Percentiles rank a stretch among this genome's conserved stretches.
These are phyloP conservation scores for Hirschfeldia incana DNA, from an alignment of 345 rosid genomes.

Conservation along the genomic window DNA sequence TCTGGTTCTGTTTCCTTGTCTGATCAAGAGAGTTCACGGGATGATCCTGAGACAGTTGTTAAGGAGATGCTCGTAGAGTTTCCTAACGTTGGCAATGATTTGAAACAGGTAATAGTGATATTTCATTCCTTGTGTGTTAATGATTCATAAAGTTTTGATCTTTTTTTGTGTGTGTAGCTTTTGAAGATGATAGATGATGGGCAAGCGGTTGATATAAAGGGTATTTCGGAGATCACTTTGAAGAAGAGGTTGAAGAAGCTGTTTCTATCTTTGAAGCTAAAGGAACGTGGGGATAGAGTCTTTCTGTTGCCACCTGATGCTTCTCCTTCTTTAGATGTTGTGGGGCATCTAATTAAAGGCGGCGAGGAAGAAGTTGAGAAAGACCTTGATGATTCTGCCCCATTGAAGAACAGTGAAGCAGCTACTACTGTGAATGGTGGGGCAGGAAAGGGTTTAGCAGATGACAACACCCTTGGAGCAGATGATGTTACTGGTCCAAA, in stretches of 20 bases:
- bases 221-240: slow-evolving; percentile 66
- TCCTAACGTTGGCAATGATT: slow-evolving; percentile 63
- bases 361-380: slow-evolving; percentile 43
- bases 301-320: slow-evolving; percentile 55
- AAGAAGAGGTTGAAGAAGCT: slow-evolving; percentile 66
- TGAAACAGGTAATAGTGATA: slow-evolving; percentile 56
- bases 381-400: slow-evolving; percentile 28
- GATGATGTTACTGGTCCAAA: slow-evolving; percentile 58
- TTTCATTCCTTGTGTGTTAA: not conserved
- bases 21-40: not conserved
- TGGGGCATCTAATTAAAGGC: slow-evolving; percentile 59
- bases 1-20: slow-evolving; percentile 27
- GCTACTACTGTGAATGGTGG: slow-evolving; percentile 14
- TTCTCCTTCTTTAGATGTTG: slow-evolving; percentile 57
- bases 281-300: slow-evolving; percentile 69
- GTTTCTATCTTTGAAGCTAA: slow-evolving; percentile 61
- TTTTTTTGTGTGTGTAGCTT: too few relatives aligned
- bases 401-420: slow-evolving; percentile 35
- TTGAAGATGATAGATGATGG: slow-evolving; percentile 86
- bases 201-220: slow-evolving; percentile 91
- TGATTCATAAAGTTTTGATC: not conserved
- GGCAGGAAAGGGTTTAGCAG: not conserved
- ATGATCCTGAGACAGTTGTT: slow-evolving; percentile 52
- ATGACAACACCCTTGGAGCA: slow-evolving; percentile 35
- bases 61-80: slow-evolving; percentile 56